A percentile compares a stretch with the other conserved stretches of the same genome.
Evolutionary conservation across 2,329 filamentous ascomycete genomes (phyloP).

Genomic region (Phialophora tarda): DNA sequence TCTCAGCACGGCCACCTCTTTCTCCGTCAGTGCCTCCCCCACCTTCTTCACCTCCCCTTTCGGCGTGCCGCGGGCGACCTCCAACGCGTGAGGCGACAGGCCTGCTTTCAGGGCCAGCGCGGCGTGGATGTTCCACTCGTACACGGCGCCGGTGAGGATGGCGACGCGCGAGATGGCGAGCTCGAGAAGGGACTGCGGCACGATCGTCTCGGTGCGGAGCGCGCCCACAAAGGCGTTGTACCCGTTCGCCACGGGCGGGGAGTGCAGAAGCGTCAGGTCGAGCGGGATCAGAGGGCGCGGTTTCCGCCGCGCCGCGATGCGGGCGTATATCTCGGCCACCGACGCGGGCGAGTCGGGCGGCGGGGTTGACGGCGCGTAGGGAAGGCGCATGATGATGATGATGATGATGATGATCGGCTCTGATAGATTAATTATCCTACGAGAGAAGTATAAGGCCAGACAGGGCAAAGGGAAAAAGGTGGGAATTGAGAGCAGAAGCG

Average conservation of each 20-base stretch:
- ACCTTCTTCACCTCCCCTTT: constrained; percentile 35
- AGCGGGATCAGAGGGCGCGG: constrained; percentile 74
- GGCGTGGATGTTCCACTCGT: constrained; percentile 82
- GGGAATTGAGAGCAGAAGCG: neutral
- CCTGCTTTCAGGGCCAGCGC: constrained; percentile 60
- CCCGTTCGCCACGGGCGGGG: constrained; percentile 74
- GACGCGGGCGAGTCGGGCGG: constrained; percentile 38
- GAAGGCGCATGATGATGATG: constrained; percentile 44
- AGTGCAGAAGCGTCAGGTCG: constrained; percentile 77
- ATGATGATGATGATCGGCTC: constrained; percentile 35
- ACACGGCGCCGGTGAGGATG: constrained; percentile 78
- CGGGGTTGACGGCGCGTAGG: constrained; percentile 44
- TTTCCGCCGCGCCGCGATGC: constrained; percentile 64
- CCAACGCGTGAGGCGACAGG: neutral
- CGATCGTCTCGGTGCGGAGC: constrained; percentile 58
- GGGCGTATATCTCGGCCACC: constrained; percentile 60
- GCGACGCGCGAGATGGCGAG: constrained; percentile 81
- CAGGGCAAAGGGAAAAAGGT: neutral
- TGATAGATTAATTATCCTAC: neutral
- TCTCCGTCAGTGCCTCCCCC: constrained; percentile 54
- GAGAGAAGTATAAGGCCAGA: neutral
- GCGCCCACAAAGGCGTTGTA: constrained; percentile 64
- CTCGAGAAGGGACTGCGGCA: constrained; percentile 66
- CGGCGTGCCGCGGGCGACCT: constrained; percentile 45
- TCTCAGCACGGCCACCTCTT: constrained; percentile 70